Percentiles rank a stretch among this genome's conserved stretches.
Conservation (phyloP, 208 protist genomes). For the Strigomonas culicis region DNA sequence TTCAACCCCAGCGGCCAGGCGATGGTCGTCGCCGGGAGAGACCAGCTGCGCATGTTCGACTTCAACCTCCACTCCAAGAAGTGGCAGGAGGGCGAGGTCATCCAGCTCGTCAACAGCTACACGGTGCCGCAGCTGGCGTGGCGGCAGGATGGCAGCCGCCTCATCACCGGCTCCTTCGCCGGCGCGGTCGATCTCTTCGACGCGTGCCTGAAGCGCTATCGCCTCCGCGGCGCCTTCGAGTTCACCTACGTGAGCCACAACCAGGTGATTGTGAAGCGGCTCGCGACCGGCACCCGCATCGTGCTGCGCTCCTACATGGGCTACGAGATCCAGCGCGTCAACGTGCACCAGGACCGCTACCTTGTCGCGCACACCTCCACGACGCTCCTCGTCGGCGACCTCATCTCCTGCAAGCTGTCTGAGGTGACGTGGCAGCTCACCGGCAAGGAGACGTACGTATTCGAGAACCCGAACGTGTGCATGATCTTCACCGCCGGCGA, state of each 20-base stretch:
- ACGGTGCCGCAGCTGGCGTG: constrained; percentile 87
- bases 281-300: constrained; percentile 86
- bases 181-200: constrained; percentile 97
- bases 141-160: constrained; percentile 94
- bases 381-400: constrained; percentile 96
- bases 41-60: constrained; percentile 92
- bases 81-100: constrained; percentile 91
- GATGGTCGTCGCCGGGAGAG: constrained; percentile 83
- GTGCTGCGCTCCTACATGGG: constrained; percentile 94
- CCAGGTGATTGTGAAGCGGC: constrained; percentile 96
- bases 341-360: constrained; percentile 96
- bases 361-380: constrained; percentile 94
- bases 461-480: constrained; percentile 95
- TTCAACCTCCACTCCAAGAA: constrained; percentile 84
- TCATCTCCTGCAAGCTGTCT: constrained; percentile 92
- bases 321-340: constrained; percentile 95
- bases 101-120: constrained; percentile 89
- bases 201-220: constrained; percentile 93
- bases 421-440: constrained; percentile 93
- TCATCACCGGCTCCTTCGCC: constrained; percentile 89
- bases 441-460: constrained; percentile 94
- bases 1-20: constrained; percentile 94
- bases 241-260: constrained; percentile 96
- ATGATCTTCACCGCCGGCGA: constrained; percentile 97
- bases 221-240: constrained; percentile 95